phyloP scores from a whole-genome alignment of 2,329 filamentous ascomycete genomes.

The Ascochyta viciae-villosae region DNA sequence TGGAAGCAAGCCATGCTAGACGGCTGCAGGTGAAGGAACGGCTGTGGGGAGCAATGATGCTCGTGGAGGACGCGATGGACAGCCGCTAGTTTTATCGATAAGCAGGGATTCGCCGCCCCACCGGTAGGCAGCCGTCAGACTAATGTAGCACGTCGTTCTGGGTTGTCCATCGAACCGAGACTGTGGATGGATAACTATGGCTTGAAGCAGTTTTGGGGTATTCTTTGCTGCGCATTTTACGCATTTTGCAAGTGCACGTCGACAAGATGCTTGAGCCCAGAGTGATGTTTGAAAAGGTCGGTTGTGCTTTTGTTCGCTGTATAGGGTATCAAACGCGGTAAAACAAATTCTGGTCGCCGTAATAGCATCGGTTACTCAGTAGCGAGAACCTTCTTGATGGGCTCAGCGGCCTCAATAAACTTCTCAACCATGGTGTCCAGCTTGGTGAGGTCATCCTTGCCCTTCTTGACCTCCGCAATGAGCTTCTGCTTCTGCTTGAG shows the following conservation, averaged over 20 bases:
- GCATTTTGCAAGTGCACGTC: background rate
- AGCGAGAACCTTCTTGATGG: slow-evolving; percentile 85
- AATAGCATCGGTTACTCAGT: slow-evolving; percentile 60
- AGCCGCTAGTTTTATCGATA: slow-evolving; percentile 12
- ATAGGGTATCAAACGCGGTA: slow-evolving; percentile 20
- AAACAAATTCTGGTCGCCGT: background rate
- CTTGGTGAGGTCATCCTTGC: slow-evolving; percentile 90
- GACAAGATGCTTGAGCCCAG: background rate
- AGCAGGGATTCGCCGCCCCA: slow-evolving; percentile 4
- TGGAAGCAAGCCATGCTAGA: slow-evolving; percentile 23
- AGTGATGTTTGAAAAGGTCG: background rate
- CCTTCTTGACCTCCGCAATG: slow-evolving; percentile 82
- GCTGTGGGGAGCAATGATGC: background rate
- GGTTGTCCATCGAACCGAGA: background rate
- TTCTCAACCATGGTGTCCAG: slow-evolving; percentile 92
- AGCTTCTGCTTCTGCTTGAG: slow-evolving; percentile 71
- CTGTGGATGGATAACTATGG: background rate
- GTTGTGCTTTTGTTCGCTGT: slow-evolving; percentile 16
- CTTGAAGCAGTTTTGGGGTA: background rate
- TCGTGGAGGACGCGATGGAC: background rate
- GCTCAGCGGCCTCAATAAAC: slow-evolving; percentile 90
- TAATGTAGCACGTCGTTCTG: background rate
- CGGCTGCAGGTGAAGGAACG: background rate
- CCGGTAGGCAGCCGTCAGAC: slow-evolving; percentile 3
- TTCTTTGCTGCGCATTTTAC: background rate